phyloP scores from a whole-genome alignment of 345 rosid genomes.

The Bruguiera parviflora region DNA sequence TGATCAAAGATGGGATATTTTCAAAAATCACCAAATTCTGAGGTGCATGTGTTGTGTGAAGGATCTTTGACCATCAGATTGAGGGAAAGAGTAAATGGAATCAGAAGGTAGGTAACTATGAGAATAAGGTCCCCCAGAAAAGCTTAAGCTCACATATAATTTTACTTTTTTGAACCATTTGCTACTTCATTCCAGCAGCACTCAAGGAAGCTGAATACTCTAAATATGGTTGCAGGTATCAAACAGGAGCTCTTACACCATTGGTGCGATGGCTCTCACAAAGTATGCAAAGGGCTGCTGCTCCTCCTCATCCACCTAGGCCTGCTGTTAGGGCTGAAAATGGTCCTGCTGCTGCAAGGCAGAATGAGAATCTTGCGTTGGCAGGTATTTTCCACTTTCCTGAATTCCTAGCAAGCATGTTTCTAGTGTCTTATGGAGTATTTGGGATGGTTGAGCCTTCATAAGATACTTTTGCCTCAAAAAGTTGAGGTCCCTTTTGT shows the following conservation, averaged over 20 bases:
- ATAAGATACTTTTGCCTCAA: background rate
- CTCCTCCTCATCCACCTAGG: conserved; percentile 73
- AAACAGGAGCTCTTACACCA: conserved; percentile 95
- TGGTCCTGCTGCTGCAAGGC: conserved; percentile 61
- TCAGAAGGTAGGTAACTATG: no score
- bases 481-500: no score
- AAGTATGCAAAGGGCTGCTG: conserved; percentile 97
- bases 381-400: conserved; percentile 46
- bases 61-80: no score
- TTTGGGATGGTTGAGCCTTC: background rate
- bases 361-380: conserved; percentile 49
- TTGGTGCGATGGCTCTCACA: conserved; percentile 87
- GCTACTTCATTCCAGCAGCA: no score
- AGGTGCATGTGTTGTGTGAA: no score
- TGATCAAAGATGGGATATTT: no score
- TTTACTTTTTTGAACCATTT: no score
- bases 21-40: no score
- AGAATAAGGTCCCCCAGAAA: no score
- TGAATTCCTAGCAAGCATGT: background rate
- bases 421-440: no score
- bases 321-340: conserved; percentile 72
- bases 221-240: conserved; percentile 55
- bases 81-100: no score
- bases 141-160: no score
- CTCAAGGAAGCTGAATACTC: conserved; percentile 1